Percentiles rank a stretch among this genome's conserved stretches.
phyloP scores from a whole-genome alignment of 148 eudicot genomes.

The Arctostaphylos glauca region DNA sequence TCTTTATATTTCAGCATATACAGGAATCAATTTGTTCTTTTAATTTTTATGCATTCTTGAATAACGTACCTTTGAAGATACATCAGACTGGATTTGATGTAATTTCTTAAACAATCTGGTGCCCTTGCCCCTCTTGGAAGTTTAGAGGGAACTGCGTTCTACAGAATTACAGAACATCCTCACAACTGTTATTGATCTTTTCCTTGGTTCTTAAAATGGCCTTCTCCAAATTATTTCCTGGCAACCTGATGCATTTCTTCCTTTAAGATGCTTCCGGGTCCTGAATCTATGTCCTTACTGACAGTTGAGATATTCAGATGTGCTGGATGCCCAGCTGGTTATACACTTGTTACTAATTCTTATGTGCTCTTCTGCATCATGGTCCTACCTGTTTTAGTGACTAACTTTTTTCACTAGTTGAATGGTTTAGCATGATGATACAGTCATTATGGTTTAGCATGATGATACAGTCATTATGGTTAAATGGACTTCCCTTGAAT shows the following conservation, averaged over 20 bases:
- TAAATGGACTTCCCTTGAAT: background rate
- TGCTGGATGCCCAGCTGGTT: constrained; percentile 4
- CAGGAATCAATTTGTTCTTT: background rate
- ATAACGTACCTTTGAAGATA: background rate
- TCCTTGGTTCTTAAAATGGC: background rate
- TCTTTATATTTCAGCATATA: background rate
- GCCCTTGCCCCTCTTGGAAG: background rate
- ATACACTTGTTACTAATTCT: background rate
- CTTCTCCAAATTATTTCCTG: background rate
- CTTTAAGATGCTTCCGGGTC: background rate
- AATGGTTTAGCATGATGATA: background rate
- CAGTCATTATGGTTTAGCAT: too few species aligned
- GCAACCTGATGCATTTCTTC: background rate
- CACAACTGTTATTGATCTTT: background rate
- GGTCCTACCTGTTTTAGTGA: background rate
- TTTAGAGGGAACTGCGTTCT: background rate
- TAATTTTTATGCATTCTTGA: background rate
- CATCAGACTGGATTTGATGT: background rate
- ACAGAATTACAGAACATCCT: background rate
- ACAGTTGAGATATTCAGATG: background rate
- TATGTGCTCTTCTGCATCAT: background rate
- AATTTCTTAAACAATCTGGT: background rate
- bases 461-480: background rate
- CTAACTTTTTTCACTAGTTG: background rate
- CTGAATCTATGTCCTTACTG: background rate